These are phyloP conservation scores for Termitomyces sp. DNA, from an alignment of 768 basidiomycete species.

Conservation along the genomic window DNA sequence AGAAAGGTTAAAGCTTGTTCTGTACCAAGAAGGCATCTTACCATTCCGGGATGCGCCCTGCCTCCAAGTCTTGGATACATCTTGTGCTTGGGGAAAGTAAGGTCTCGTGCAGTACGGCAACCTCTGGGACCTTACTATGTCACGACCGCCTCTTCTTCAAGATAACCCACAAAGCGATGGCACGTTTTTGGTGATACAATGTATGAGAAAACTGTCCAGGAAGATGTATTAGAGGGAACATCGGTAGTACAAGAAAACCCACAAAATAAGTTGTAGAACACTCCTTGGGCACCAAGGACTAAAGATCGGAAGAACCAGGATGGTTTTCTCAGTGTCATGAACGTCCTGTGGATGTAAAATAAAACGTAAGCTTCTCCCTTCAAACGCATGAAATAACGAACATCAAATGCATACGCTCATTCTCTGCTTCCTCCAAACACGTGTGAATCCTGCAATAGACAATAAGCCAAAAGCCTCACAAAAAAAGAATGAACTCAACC, in stretches of 20 bases:
- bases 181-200: conserved; percentile 67
- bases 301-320: conserved; percentile 74
- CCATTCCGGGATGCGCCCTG: conserved; percentile 80
- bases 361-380: background rate
- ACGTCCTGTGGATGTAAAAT: conserved; percentile 54
- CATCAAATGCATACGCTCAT: conserved; percentile 96
- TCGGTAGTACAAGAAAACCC: conserved; percentile 19
- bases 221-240: conserved; percentile 10
- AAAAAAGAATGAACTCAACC: conserved; percentile 22
- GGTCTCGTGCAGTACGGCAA: conserved; percentile 2
- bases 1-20: background rate
- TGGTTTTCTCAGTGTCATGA: conserved; percentile 87
- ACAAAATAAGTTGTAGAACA: conserved; percentile 89
- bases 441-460: conserved; percentile 85
- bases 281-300: conserved; percentile 88
- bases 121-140: conserved; percentile 63
- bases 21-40: conserved; percentile 19
- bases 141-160: conserved; percentile 93
- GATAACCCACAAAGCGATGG: conserved; percentile 87
- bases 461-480: conserved; percentile 20
- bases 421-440: conserved; percentile 90
- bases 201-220: conserved; percentile 63
- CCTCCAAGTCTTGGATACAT: conserved; percentile 79
- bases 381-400: conserved; percentile 24
- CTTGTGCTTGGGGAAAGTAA: conserved; percentile 47